Evolutionary conservation across 108 stramenopile species (phyloP).

Genomic region (Skeletonema marinoi): DNA sequence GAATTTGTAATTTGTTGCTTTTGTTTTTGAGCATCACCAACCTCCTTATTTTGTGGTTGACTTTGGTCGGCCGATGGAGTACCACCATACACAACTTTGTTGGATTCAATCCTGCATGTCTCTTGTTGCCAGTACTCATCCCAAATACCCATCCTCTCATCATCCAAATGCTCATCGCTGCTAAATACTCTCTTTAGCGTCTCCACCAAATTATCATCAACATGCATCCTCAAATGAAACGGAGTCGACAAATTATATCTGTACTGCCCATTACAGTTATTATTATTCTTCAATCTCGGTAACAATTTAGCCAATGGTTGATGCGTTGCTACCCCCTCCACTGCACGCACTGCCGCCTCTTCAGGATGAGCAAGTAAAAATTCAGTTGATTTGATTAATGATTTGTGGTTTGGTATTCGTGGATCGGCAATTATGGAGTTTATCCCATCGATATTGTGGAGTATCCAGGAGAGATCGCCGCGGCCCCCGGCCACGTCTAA

Average conservation of each 20-base stretch:
- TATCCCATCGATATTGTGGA: constrained; percentile 61
- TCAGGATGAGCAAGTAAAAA: constrained; percentile 64
- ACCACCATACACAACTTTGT: constrained; percentile 33
- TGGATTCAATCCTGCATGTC: constrained; percentile 11
- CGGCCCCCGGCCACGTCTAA: constrained; percentile 89
- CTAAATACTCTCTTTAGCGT: constrained; percentile 19
- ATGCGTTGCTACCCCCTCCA: constrained; percentile 54
- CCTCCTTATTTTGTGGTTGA: not conserved
- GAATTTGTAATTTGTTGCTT: constrained; percentile 41
- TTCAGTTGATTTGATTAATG: constrained; percentile 53
- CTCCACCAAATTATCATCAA: constrained; percentile 56
- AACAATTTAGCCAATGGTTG: constrained; percentile 68
- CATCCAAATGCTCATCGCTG: not conserved
- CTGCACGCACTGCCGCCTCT: constrained; percentile 50
- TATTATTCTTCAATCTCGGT: constrained; percentile 28
- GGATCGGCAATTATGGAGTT: constrained; percentile 79
- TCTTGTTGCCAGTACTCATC: constrained; percentile 35
- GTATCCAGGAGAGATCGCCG: constrained; percentile 77
- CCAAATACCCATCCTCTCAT: constrained; percentile 29
- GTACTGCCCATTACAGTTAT: not conserved
- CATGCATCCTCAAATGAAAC: constrained; percentile 54
- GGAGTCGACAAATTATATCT: constrained; percentile 14
- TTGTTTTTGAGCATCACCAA: not conserved
- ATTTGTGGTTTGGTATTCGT: constrained; percentile 43
- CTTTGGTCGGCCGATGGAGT: constrained; percentile 9